Base-by-base conservation (phyloP, 148 eudicot genomes). In the Chenopodium quinoa region DNA sequence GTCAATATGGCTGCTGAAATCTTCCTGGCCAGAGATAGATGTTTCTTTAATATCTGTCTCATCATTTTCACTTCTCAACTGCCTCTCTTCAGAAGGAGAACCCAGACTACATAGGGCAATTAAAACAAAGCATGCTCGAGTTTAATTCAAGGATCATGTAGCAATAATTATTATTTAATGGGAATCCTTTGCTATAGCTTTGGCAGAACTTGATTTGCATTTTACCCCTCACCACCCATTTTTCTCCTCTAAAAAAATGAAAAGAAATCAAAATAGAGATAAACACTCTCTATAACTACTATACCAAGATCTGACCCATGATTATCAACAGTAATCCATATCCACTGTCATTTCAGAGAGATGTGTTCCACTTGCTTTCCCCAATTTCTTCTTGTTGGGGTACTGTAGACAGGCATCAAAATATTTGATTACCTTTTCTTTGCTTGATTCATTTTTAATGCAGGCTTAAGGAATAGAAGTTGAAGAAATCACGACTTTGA, bases 21-120 rank as follows among this genome's bases (percentile, higher is more conserved):
- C 88, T 73, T 88, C 93, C 83, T 87, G 93, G 54, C 95, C 97
- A 69, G 99, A 96, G 84, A 86, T 88, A 72, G 98, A 96, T 74
- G 97, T 79, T 81, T 93, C 99, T 77, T 89, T 97, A 52, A 87
- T 83, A 73, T 92, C 99, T 73, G 90, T 84, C 81, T 89, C 95
- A 76, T 92, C 92, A 67, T 86, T 79, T 76, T 92, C 94, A 83
- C 93, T 93, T 85, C 92, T 90, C 75, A 89, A 89, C 78, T 85
- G 88, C 82, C 99, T 88, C 67, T 87, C 93, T 85, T 92, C 97
- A 85, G 78, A 71, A 75, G 97, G 90, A 82, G 95, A 92, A 44
- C 90, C 91, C 84, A 85, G 95, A 86, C 98, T 96, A 89, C 87
- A 90, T 82, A 48, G 58, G 75, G 79, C 25, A 70, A 46, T 48